Conservation (phyloP, 2,329 filamentous ascomycete species). For the Verticillium albo-atrum region DNA sequence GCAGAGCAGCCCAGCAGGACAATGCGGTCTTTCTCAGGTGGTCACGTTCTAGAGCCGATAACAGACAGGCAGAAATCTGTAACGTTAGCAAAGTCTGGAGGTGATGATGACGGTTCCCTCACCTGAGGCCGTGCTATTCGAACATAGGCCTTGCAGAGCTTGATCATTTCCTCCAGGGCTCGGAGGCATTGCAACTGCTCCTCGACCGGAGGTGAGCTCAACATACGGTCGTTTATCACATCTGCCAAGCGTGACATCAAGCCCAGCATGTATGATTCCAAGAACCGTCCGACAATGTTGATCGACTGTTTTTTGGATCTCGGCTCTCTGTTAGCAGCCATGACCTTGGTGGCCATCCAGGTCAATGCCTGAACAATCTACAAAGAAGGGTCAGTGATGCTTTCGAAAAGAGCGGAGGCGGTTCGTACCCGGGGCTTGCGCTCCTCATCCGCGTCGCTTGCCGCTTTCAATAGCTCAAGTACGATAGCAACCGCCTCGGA, state of each 20-base stretch:
- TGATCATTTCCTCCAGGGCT: slow-evolving; percentile 85
- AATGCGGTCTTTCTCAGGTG: slow-evolving; percentile 77
- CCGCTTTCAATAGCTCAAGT: slow-evolving; percentile 76
- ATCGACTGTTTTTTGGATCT: slow-evolving; percentile 46
- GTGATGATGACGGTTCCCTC: slow-evolving; percentile 19
- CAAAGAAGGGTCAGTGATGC: background rate
- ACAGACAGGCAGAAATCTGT: slow-evolving; percentile 85
- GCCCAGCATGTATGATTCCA: slow-evolving; percentile 79
- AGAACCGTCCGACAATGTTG: slow-evolving; percentile 66
- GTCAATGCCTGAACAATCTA: slow-evolving; percentile 45
- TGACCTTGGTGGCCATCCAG: slow-evolving; percentile 37
- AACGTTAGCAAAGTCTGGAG: slow-evolving; percentile 16
- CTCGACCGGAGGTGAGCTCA: slow-evolving; percentile 46
- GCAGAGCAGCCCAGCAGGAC: slow-evolving; percentile 76
- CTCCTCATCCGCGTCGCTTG: slow-evolving; percentile 62
- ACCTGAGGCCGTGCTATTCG: slow-evolving; percentile 83
- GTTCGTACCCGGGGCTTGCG: slow-evolving; percentile 52
- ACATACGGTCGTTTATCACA: slow-evolving; percentile 63
- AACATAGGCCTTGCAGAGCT: slow-evolving; percentile 66
- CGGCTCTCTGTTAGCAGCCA: slow-evolving; percentile 32
- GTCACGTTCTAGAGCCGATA: slow-evolving; percentile 73
- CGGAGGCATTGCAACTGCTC: slow-evolving; percentile 76
- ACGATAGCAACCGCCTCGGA: slow-evolving; percentile 72
- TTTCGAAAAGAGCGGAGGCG: background rate
- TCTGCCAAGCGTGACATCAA: slow-evolving; percentile 81